Conservation (phyloP, 495 filamentous ascomycete species). For the Pseudotulostoma volvatum region DNA sequence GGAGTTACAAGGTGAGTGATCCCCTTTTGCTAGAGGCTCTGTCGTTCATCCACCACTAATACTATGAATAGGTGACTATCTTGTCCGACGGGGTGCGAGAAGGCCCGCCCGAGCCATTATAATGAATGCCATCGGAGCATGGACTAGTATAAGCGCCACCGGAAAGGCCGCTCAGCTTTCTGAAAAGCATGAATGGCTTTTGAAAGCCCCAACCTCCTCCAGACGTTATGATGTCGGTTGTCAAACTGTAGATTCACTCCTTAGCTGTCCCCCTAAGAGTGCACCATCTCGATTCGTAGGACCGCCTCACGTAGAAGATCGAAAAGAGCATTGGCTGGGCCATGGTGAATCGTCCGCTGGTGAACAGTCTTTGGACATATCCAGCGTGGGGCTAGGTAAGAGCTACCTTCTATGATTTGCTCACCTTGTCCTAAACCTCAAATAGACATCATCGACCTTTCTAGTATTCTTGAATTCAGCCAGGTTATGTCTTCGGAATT, state of each 20-base stretch:
- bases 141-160: conserved; percentile 53
- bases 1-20: conserved; percentile 39
- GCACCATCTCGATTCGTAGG: conserved; percentile 29
- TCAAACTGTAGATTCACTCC: conserved; percentile 46
- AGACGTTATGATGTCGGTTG: conserved; percentile 51
- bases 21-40: neutral
- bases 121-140: conserved; percentile 56
- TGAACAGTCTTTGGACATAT: conserved; percentile 26
- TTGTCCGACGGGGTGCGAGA: conserved; percentile 52
- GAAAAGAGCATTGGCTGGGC: conserved; percentile 60
- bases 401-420: conserved; percentile 7
- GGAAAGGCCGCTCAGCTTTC: conserved; percentile 59
- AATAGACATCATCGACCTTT: conserved; percentile 68
- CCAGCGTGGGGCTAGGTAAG: conserved; percentile 28
- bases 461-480: conserved; percentile 72
- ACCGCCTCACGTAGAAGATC: conserved; percentile 29
- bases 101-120: conserved; percentile 57
- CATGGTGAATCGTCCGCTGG: conserved; percentile 33
- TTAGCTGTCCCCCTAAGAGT: conserved; percentile 37
- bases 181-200: conserved; percentile 52
- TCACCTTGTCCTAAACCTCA: conserved; percentile 10
- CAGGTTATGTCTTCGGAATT: conserved; percentile 85
- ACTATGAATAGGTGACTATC: conserved; percentile 42
- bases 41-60: conserved; percentile 1
- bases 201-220: conserved; percentile 45